phyloP scores from a whole-genome alignment of 805 yeast genomes.

The Saccharomycopsis schoenii region DNA sequence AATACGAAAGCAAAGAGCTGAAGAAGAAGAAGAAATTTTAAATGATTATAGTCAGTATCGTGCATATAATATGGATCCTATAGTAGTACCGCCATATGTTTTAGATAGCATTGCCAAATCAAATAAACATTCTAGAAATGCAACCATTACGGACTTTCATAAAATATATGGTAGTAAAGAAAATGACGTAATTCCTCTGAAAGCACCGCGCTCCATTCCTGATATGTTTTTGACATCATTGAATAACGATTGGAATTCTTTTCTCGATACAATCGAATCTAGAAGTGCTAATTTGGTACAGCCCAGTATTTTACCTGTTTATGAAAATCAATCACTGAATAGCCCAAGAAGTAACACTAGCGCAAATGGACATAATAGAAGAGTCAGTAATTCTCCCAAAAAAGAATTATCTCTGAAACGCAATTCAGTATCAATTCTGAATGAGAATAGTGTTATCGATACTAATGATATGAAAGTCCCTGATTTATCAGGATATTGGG shows the following conservation, averaged over 20 bases:
- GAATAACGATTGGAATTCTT: slow-evolving; percentile 42
- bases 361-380: not conserved
- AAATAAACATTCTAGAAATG: slow-evolving; percentile 10
- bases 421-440: not conserved
- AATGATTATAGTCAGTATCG: not conserved
- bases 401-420: not conserved
- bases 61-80: slow-evolving; percentile 26
- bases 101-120: slow-evolving; percentile 38
- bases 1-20: slow-evolving; percentile 12
- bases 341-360: not conserved
- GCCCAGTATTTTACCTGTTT: slow-evolving; percentile 2
- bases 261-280: slow-evolving; percentile 37
- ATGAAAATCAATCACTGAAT: not conserved
- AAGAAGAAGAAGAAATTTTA: slow-evolving; percentile 7
- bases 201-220: not conserved
- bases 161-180: slow-evolving; percentile 11
- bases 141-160: slow-evolving; percentile 3
- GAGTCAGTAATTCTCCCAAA: not conserved
- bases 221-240: slow-evolving; percentile 29
- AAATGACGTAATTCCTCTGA: not conserved
- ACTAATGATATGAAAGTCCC: slow-evolving; percentile 21
- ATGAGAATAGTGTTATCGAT: not conserved
- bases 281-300: slow-evolving; percentile 27
- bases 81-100: slow-evolving; percentile 55
- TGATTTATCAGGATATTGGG: slow-evolving; percentile 51